A percentile compares a stretch with the other conserved stretches of the same genome.
phyloP scores from a whole-genome alignment of 2,329 filamentous ascomycete genomes.

The Trichoderma koningii region DNA sequence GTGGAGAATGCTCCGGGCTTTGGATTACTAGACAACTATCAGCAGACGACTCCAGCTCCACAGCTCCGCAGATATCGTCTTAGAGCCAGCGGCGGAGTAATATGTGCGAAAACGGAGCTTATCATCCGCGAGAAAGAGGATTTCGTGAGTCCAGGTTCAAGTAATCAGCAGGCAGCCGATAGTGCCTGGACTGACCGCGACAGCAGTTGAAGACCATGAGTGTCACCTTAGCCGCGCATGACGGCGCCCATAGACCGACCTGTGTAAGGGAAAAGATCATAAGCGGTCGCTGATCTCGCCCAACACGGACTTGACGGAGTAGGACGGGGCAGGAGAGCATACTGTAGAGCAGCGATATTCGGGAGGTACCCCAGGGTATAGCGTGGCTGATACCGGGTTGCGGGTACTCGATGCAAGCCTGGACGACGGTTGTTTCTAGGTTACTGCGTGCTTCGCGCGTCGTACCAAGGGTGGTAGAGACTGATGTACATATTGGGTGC shows the following conservation, averaged over 20 bases:
- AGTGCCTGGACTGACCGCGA: neutral
- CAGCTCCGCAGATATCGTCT: slow-evolving; percentile 18
- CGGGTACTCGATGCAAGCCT: slow-evolving; percentile 15
- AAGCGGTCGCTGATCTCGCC: neutral
- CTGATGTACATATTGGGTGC: slow-evolving; percentile 5
- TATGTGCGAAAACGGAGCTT: slow-evolving; percentile 16
- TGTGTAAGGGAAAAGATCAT: neutral
- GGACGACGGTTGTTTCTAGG: slow-evolving; percentile 1
- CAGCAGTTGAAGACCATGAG: neutral
- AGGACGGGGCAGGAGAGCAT: neutral
- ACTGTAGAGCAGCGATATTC: neutral
- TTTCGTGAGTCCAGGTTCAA: neutral
- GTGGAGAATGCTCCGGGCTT: slow-evolving; percentile 11
- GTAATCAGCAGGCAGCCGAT: neutral
- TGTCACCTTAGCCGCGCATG: neutral
- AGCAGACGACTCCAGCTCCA: slow-evolving; percentile 15
- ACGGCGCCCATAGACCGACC: neutral
- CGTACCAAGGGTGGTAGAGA: neutral
- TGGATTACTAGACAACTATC: slow-evolving; percentile 2
- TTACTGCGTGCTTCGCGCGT: too few species aligned
- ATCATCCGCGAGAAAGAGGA: slow-evolving; percentile 11
- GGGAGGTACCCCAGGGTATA: neutral
- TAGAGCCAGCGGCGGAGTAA: neutral
- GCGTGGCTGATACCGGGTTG: slow-evolving; percentile 21
- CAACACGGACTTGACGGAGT: neutral